A percentile compares a stretch with the other conserved stretches of the same genome.
Conservation (phyloP, 75 land plant species). For the Cupressus sempervirens region DNA sequence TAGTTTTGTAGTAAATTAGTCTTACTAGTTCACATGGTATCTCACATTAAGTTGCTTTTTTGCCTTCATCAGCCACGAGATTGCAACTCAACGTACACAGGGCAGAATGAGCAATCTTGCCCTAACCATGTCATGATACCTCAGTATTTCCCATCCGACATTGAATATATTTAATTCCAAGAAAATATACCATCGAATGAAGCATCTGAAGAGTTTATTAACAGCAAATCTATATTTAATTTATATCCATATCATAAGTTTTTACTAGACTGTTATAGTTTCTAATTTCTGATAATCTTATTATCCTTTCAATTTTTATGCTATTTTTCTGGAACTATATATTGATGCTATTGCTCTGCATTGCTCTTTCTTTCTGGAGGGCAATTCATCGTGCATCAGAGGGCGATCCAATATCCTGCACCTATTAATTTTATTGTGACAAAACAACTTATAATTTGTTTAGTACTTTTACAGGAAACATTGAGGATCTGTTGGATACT, state of each 20-base stretch:
- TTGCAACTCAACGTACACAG: background rate
- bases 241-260: background rate
- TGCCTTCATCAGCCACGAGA: constrained; percentile 10
- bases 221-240: background rate
- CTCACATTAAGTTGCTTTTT: background rate
- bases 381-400: background rate
- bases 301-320: background rate
- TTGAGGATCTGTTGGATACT: background rate
- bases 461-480: background rate
- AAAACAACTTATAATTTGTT: background rate
- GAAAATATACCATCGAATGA: background rate
- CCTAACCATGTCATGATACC: constrained; percentile 7
- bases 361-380: background rate
- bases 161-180: background rate
- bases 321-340: background rate
- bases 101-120: background rate
- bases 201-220: background rate
- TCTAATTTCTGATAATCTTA: background rate
- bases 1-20: background rate
- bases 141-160: background rate
- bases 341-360: background rate
- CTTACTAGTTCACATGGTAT: too few relatives aligned
- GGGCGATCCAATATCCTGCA: background rate
- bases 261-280: background rate
- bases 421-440: background rate